Percentiles rank a stretch among this genome's conserved stretches.
Evolutionary conservation across 257 asterid genomes (phyloP).

Genomic region (Paulownia fortunei): DNA sequence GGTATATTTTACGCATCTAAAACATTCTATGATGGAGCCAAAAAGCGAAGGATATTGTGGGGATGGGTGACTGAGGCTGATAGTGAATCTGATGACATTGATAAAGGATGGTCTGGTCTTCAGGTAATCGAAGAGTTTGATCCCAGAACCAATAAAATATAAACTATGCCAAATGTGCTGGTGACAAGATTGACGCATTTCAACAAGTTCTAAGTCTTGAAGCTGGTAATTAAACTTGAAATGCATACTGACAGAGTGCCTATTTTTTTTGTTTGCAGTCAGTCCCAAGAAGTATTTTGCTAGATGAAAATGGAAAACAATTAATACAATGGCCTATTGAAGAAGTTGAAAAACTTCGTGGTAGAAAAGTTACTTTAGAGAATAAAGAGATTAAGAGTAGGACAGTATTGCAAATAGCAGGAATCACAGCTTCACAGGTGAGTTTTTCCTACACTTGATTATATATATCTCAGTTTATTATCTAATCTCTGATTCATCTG

Average conservation of each 20-base stretch:
- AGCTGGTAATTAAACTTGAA: background rate
- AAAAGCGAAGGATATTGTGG: constrained; percentile 50
- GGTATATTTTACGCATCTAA: constrained; percentile 53
- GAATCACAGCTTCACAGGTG: constrained; percentile 50
- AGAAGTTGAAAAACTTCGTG: constrained; percentile 45
- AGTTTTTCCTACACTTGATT: background rate
- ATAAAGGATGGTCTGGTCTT: constrained; percentile 47
- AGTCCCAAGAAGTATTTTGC: constrained; percentile 47
- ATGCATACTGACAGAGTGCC: background rate
- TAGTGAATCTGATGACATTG: constrained; percentile 16
- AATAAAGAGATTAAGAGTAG: constrained; percentile 38
- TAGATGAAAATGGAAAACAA: constrained; percentile 40
- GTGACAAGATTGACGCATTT: background rate
- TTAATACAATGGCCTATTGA: constrained; percentile 52
- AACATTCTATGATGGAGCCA: constrained; percentile 36
- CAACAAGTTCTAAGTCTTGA: no score
- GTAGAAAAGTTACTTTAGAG: constrained; percentile 25
- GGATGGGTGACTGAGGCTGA: constrained; percentile 52
- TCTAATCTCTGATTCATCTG: background rate
- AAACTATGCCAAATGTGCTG: no score
- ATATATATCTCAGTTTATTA: background rate
- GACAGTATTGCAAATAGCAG: constrained; percentile 28
- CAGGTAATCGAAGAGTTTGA: constrained; percentile 31
- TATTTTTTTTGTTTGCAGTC: constrained; percentile 39
- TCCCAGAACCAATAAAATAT: background rate